Evolutionary conservation across 495 filamentous ascomycete species (phyloP).

Genomic region (Neurospora sp.): DNA sequence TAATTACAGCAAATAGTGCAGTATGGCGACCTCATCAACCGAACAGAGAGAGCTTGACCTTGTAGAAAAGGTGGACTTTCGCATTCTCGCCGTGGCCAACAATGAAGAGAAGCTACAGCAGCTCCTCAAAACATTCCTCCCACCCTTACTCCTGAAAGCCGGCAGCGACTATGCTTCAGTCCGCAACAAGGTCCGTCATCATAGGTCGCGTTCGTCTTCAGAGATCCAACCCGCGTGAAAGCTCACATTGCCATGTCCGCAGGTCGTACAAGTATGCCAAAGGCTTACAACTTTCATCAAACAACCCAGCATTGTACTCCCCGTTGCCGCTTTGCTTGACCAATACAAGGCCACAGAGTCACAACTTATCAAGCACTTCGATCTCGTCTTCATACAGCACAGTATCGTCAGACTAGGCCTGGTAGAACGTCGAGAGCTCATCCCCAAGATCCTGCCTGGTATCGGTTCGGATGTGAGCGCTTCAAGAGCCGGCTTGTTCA

Average conservation of each 20-base stretch:
- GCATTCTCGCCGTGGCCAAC: constrained; percentile 69
- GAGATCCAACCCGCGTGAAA: not conserved
- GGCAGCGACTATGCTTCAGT: constrained; percentile 70
- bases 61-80: constrained; percentile 82
- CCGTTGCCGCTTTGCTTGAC: constrained; percentile 70
- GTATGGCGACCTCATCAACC: constrained; percentile 23
- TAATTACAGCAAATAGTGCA: not conserved
- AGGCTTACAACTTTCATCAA: constrained; percentile 39
- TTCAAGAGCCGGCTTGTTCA: constrained; percentile 70
- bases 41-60: constrained; percentile 75
- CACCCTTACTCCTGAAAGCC: constrained; percentile 75
- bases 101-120: constrained; percentile 72
- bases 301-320: constrained; percentile 56
- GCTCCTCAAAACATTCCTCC: constrained; percentile 67
- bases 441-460: constrained; percentile 62
- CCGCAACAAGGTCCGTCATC: constrained; percentile 59
- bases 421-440: constrained; percentile 42
- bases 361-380: constrained; percentile 77
- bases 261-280: constrained; percentile 65
- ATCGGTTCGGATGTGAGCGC: constrained; percentile 56
- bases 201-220: not conserved
- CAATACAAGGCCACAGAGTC: constrained; percentile 73
- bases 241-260: not conserved
- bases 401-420: constrained; percentile 61
- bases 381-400: constrained; percentile 81